A percentile compares a stretch with the other conserved stretches of the same genome.
phyloP scores from a whole-genome alignment of 352 stramenopile species.

The Phytophthora aleatoria region DNA sequence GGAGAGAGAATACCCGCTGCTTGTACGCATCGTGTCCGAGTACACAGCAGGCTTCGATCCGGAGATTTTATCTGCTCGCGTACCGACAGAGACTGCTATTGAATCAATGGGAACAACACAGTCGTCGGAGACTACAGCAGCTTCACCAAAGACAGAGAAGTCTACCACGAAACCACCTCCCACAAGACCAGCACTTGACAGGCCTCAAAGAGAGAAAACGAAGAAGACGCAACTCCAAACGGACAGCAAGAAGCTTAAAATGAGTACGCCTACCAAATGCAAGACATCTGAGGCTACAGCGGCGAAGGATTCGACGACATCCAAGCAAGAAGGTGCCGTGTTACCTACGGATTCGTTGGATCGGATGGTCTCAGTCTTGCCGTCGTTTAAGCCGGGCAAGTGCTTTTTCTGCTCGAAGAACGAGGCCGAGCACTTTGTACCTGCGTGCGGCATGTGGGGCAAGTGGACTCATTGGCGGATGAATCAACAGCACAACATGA shows the following conservation, averaged over 20 bases:
- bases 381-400: constrained; percentile 80
- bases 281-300: background rate
- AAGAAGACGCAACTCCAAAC: background rate
- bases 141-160: constrained; percentile 2
- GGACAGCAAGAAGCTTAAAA: background rate
- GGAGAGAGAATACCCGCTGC: constrained; percentile 73
- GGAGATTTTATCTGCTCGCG: constrained; percentile 59
- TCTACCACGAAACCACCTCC: background rate
- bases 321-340: background rate
- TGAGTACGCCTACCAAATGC: background rate
- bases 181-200: constrained; percentile 1
- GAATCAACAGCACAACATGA: constrained; percentile 65
- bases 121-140: background rate
- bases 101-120: constrained; percentile 23
- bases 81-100: constrained; percentile 29
- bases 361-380: constrained; percentile 73
- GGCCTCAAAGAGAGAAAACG: constrained; percentile 4
- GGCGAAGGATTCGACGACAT: background rate
- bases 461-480: constrained; percentile 89
- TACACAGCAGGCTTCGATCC: constrained; percentile 84
- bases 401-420: constrained; percentile 90
- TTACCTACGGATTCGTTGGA: constrained; percentile 1
- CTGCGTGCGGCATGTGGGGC: constrained; percentile 80
- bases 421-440: constrained; percentile 79
- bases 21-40: constrained; percentile 85